Conservation (phyloP, 83 land plant genomes). For the Thuja plicata region DNA sequence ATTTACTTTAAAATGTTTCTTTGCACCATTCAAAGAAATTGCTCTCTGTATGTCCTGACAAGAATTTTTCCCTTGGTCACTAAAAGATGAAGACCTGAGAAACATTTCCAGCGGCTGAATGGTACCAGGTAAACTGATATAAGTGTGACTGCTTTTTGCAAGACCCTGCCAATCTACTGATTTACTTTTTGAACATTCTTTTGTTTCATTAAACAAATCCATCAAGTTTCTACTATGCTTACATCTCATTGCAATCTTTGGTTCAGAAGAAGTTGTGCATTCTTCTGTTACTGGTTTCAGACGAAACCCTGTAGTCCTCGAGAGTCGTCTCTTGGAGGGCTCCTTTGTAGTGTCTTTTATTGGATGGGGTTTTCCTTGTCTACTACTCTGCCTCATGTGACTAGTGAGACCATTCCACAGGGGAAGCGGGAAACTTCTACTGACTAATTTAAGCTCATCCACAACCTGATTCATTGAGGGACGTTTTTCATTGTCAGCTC, state of each 20-base stretch:
- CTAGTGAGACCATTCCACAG: conserved; percentile 5
- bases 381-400: background rate
- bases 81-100: conserved; percentile 3
- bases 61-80: background rate
- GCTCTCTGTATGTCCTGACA: background rate
- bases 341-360: background rate
- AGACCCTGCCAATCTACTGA: conserved; percentile 8
- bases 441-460: conserved; percentile 32
- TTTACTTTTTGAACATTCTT: background rate
- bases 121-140: conserved; percentile 1
- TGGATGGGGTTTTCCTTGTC: background rate
- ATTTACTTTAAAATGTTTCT: background rate
- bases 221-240: background rate
- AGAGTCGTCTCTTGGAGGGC: background rate
- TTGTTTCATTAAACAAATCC: conserved; percentile 12
- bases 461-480: conserved; percentile 71
- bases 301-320: background rate
- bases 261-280: background rate
- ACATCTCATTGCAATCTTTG: background rate
- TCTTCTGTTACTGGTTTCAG: background rate
- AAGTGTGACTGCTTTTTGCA: conserved; percentile 4
- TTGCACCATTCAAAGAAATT: background rate
- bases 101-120: conserved; percentile 7
- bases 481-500: conserved; percentile 32
- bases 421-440: conserved; percentile 10